Conservation (phyloP, 2,329 filamentous ascomycete species). For the Cercospora janseana region DNA sequence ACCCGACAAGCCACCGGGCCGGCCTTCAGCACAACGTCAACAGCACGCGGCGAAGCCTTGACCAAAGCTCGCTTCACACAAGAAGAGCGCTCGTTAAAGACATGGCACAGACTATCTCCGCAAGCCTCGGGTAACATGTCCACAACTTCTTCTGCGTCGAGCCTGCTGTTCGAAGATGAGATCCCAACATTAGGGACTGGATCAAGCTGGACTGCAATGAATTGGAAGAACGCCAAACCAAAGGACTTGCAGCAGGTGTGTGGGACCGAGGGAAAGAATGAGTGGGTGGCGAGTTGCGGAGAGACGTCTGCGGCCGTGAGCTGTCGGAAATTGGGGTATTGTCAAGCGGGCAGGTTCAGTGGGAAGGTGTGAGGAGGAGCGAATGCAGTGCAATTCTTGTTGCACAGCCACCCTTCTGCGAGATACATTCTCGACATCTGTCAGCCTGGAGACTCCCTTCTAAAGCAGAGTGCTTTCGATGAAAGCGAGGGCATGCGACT, state of each 20-base stretch:
- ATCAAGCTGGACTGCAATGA: too few species aligned
- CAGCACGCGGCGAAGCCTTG: constrained; percentile 2
- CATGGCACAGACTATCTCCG: constrained; percentile 6
- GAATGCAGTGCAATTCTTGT: too few species aligned
- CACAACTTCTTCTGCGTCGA: not conserved
- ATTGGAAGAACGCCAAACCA: constrained; percentile 9
- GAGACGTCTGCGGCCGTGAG: not conserved
- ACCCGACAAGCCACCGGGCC: constrained; percentile 10
- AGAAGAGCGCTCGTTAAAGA: not conserved
- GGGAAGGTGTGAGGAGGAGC: not conserved
- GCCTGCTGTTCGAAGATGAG: not conserved
- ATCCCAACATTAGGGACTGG: too few species aligned
- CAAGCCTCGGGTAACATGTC: constrained; percentile 8
- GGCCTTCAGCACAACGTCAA: constrained; percentile 13
- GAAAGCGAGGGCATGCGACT: too few species aligned
- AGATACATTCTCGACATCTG: too few species aligned
- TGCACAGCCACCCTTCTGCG: too few species aligned
- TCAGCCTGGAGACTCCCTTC: too few species aligned
- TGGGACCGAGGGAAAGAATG: constrained; percentile 1
- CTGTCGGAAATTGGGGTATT: constrained; percentile 3
- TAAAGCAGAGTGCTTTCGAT: too few species aligned
- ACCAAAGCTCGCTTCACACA: constrained; percentile 11
- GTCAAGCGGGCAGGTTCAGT: constrained; percentile 4
- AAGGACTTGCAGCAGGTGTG: constrained; percentile 4
- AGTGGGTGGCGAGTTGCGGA: constrained; percentile 8